Evolutionary conservation across 805 yeast genomes (phyloP).

Genomic region (Schwanniomyces polymorphus): DNA sequence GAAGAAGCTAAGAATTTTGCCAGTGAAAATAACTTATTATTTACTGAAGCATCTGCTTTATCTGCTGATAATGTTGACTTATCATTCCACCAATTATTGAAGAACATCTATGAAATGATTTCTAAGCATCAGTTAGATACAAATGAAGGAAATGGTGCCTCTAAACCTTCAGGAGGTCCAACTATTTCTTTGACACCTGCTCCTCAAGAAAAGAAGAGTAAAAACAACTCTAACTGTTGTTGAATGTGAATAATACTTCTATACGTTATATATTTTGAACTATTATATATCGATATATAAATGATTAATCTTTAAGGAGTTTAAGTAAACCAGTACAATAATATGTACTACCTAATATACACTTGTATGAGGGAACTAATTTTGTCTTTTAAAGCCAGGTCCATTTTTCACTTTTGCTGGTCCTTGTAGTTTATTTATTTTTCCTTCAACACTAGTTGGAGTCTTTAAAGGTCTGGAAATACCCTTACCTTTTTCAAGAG

Average conservation of each 20-base stretch:
- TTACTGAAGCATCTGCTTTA: conserved; percentile 95
- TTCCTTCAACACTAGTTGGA: conserved; percentile 28
- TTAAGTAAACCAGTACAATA: background rate
- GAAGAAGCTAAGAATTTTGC: conserved; percentile 97
- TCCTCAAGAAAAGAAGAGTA: conserved; percentile 71
- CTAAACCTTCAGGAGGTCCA: conserved; percentile 79
- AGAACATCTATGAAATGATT: conserved; percentile 92
- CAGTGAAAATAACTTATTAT: conserved; percentile 84
- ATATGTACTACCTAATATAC: background rate
- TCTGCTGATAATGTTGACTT: conserved; percentile 92
- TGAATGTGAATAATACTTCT: conserved; percentile 22
- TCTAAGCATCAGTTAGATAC: conserved; percentile 89
- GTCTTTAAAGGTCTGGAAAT: conserved; percentile 33
- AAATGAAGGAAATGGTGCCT: conserved; percentile 57
- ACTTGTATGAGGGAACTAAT: background rate
- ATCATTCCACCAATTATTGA: conserved; percentile 89
- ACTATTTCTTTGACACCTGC: conserved; percentile 92
- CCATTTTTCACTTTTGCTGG: conserved; percentile 13
- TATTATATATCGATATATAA: background rate
- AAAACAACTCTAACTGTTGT: conserved; percentile 70
- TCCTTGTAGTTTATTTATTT: conserved; percentile 18
- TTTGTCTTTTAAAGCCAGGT: conserved; percentile 4
- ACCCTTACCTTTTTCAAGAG: conserved; percentile 23
- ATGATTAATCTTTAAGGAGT: background rate
- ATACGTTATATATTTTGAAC: background rate